Evolutionary conservation across 371 early-diverging fungal species (phyloP).

Genomic region (Mortierella sp.): DNA sequence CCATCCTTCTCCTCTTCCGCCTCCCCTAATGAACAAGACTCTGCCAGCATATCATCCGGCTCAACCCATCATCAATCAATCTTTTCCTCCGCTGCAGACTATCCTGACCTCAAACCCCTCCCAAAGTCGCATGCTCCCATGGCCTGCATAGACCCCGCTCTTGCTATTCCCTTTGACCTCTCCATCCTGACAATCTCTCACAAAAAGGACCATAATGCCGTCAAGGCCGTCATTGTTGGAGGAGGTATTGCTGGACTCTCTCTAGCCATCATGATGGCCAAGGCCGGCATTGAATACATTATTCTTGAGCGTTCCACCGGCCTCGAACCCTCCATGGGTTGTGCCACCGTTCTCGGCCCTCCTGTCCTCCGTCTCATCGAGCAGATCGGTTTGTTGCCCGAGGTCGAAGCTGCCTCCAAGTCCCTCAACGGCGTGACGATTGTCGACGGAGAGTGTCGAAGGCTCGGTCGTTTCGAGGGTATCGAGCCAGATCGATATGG

Average conservation of each 20-base stretch:
- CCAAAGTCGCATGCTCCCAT: conserved; percentile 39
- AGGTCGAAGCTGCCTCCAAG: conserved; percentile 6
- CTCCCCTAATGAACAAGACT: conserved; percentile 4
- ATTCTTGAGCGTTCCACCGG: conserved; percentile 41
- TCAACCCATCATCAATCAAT: conserved; percentile 4
- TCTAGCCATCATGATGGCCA: conserved; percentile 49
- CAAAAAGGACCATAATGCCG: conserved; percentile 22
- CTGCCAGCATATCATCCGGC: conserved; percentile 26
- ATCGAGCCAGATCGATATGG: conserved; percentile 33
- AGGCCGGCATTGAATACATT: conserved; percentile 47
- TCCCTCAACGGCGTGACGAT: conserved; percentile 21
- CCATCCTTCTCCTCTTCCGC: conserved; percentile 10
- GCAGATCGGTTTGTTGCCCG: conserved; percentile 16
- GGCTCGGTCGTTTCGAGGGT: conserved; percentile 29
- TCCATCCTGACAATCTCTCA: conserved; percentile 57
- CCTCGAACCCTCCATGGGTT: conserved; percentile 20
- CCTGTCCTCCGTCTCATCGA: conserved; percentile 49
- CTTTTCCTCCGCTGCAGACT: background rate
- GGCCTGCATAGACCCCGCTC: conserved; percentile 29
- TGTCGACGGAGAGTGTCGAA: conserved; percentile 28
- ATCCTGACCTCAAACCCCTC: conserved; percentile 36
- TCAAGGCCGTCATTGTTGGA: conserved; percentile 55
- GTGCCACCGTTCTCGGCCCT: conserved; percentile 28
- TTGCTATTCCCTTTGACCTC: conserved; percentile 50
- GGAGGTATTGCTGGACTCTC: conserved; percentile 43